These are phyloP conservation scores for Tolypocladium amazonense DNA, from an alignment of 2,329 filamentous ascomycete species.

Conservation along the genomic window DNA sequence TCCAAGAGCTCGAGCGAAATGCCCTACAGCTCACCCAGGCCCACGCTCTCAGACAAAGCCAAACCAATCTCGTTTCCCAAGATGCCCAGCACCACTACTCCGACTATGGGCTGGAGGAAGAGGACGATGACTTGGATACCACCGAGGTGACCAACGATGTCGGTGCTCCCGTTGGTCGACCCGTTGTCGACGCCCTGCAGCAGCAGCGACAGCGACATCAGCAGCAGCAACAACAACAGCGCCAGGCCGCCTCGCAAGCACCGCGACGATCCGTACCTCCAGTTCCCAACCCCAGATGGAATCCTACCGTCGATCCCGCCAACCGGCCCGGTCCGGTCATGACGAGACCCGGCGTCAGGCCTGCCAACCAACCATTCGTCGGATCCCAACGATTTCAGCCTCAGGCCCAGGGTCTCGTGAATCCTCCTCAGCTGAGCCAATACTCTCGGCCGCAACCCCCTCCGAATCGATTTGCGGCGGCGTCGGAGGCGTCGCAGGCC, in stretches of 20 bases:
- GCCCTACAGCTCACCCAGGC: slow-evolving; percentile 52
- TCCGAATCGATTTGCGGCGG: slow-evolving; percentile 8
- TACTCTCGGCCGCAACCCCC: slow-evolving; percentile 26
- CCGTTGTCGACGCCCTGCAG: slow-evolving; percentile 24
- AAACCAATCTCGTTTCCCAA: slow-evolving; percentile 10
- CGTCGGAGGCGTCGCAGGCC: slow-evolving; percentile 15
- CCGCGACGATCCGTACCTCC: slow-evolving; percentile 18
- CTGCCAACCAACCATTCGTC: slow-evolving; percentile 11
- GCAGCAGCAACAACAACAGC: slow-evolving; percentile 13
- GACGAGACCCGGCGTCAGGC: slow-evolving; percentile 5
- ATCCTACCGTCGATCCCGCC: slow-evolving; percentile 18
- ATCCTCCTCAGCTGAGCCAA: slow-evolving; percentile 27
- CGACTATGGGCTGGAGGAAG: slow-evolving; percentile 36
- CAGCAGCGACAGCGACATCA: slow-evolving; percentile 20
- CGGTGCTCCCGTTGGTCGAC: slow-evolving; percentile 26
- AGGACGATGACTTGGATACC: slow-evolving; percentile 49
- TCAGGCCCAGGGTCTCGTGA: slow-evolving; percentile 14
- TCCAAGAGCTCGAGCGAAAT: slow-evolving; percentile 53
- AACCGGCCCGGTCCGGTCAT: slow-evolving; percentile 9
- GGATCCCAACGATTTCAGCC: slow-evolving; percentile 20
- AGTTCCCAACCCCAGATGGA: slow-evolving; percentile 27
- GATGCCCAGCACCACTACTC: slow-evolving; percentile 16
- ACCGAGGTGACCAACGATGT: slow-evolving; percentile 42
- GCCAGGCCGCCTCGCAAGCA: slow-evolving; percentile 9
- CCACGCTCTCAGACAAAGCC: slow-evolving; percentile 16